Evolutionary conservation across 1,139 yeast species (phyloP).

Genomic region (Suhomyces chickasaworum): DNA sequence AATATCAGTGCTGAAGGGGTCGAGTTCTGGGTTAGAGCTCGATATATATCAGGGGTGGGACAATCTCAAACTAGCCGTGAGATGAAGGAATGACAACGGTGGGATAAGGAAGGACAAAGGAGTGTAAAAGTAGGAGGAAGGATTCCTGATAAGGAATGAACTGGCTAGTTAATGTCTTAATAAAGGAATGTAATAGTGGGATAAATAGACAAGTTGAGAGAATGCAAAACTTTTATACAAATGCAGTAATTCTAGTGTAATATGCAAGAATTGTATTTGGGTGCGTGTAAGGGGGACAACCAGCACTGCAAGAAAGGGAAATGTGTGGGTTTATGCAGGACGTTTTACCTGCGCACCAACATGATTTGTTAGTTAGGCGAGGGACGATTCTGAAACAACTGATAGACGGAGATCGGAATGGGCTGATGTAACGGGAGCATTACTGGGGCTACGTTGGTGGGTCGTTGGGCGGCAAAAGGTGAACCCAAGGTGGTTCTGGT

Average conservation of each 20-base stretch:
- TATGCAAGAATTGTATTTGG: constrained; percentile 2
- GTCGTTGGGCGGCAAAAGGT: no score
- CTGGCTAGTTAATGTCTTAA: constrained; percentile 3
- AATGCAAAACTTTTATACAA: constrained; percentile 16
- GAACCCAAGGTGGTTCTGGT: no score
- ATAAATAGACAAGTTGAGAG: constrained; percentile 1
- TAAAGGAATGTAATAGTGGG: constrained; percentile 11
- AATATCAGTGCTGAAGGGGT: background rate
- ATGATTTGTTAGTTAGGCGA: background rate
- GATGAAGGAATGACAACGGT: constrained; percentile 5
- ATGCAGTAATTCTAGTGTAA: constrained; percentile 14
- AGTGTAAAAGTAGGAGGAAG: constrained; percentile 13
- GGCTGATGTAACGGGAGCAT: background rate
- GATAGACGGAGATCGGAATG: background rate
- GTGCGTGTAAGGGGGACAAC: constrained; percentile 14
- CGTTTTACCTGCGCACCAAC: no score
- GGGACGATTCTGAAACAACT: background rate
- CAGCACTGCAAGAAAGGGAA: constrained; percentile 5
- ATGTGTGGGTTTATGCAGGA: background rate
- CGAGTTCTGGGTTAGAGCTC: background rate
- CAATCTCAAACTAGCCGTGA: background rate
- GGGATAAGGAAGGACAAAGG: constrained; percentile 7
- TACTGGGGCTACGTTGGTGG: background rate
- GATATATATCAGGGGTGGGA: background rate
- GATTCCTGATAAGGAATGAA: constrained; percentile 10